phyloP scores from a whole-genome alignment of 192 early-diverging fungal species.

The Dissophora globulifera region DNA sequence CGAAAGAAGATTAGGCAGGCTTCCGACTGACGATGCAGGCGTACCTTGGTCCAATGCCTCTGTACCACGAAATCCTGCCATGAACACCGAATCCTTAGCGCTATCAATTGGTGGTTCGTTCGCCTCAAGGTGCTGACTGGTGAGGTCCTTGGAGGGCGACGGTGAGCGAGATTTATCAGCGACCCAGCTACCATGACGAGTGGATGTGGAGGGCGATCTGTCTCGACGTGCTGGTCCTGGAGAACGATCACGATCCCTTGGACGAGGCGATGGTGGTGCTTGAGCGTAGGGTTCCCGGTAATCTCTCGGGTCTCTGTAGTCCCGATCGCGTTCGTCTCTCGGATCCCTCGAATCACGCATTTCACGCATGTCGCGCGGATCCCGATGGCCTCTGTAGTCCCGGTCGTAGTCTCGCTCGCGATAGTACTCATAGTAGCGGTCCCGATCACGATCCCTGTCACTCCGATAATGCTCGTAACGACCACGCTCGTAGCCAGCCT shows the following conservation, averaged over 20 bases:
- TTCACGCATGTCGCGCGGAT: slow-evolving; percentile 33
- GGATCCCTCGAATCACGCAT: slow-evolving; percentile 23
- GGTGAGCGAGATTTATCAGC: slow-evolving; percentile 18
- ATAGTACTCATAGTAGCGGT: slow-evolving; percentile 45
- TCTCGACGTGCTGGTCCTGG: slow-evolving; percentile 14
- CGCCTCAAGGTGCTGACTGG: not conserved
- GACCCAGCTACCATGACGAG: slow-evolving; percentile 13
- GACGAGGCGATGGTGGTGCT: slow-evolving; percentile 30
- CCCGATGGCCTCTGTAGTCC: slow-evolving; percentile 34
- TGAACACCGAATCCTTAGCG: not conserved
- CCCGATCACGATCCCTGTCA: slow-evolving; percentile 38
- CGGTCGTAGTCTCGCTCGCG: slow-evolving; percentile 44
- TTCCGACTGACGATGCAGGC: slow-evolving; percentile 6
- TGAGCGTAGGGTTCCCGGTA: slow-evolving; percentile 13
- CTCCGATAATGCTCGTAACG: slow-evolving; percentile 47
- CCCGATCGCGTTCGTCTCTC: slow-evolving; percentile 26
- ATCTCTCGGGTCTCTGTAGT: slow-evolving; percentile 24
- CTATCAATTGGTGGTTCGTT: not conserved
- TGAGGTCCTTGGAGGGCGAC: slow-evolving; percentile 14
- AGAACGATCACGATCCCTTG: slow-evolving; percentile 26
- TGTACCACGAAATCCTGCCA: not conserved
- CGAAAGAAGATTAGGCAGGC: not conserved
- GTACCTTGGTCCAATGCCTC: not conserved
- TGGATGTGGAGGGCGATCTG: slow-evolving; percentile 17
- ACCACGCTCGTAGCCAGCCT: slow-evolving; percentile 34